phyloP scores from a whole-genome alignment of 2,329 filamentous ascomycete genomes.

The Monosporascus sp. region DNA sequence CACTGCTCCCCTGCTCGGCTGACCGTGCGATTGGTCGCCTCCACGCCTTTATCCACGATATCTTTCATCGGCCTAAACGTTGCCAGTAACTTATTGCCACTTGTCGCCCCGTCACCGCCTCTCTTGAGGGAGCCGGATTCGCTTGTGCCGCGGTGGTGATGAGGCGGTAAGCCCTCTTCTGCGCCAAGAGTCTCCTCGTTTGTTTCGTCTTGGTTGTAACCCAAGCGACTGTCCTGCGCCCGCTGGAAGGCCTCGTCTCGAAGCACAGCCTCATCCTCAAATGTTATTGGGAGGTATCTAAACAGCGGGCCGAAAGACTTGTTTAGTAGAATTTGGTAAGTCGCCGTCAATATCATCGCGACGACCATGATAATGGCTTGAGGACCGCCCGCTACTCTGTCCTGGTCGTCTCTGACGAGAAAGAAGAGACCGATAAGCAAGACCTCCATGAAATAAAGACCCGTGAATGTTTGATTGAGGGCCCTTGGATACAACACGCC shows the following conservation, averaged over 20 bases:
- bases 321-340: conserved; percentile 80
- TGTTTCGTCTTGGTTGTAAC: conserved; percentile 49
- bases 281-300: conserved; percentile 84
- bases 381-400: conserved; percentile 55
- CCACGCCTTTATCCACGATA: conserved; percentile 41
- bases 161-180: conserved; percentile 32
- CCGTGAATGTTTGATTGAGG: conserved; percentile 93
- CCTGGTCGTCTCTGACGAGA: conserved; percentile 56
- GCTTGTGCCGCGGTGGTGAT: conserved; percentile 38
- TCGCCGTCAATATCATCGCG: conserved; percentile 59
- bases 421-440: conserved; percentile 89
- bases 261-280: conserved; percentile 91
- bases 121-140: conserved; percentile 30
- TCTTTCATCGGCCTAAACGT: conserved; percentile 38
- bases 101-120: conserved; percentile 12
- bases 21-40: conserved; percentile 42
- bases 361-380: conserved; percentile 86
- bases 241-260: conserved; percentile 84
- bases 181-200: conserved; percentile 33
- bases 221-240: conserved; percentile 66
- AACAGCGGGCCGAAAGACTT: conserved; percentile 78
- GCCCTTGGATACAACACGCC: conserved; percentile 87
- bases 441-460: conserved; percentile 90
- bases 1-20: conserved; percentile 35
- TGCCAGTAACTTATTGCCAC: background rate